Base-by-base conservation (phyloP, 192 early-diverging fungal species). In the Jimgerdemannia flammicorona region DNA sequence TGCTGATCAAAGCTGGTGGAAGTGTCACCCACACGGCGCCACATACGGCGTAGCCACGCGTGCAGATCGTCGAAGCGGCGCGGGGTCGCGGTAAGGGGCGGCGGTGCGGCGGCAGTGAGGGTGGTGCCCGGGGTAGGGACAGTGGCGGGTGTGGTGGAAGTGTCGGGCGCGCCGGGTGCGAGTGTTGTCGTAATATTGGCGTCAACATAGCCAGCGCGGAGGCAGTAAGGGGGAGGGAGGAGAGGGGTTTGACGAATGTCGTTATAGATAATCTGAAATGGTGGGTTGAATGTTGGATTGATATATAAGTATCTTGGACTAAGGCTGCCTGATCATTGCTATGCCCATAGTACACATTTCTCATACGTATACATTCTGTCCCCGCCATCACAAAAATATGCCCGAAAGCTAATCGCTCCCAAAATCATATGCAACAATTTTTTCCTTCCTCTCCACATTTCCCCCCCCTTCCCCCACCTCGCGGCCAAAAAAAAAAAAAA, bases 151-250 rank as follows among this genome's bases (percentile, higher is more conserved):
- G 6, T 6, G 49, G 49, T 59, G 49, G 49, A 0, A 2, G 49
- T 59, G 14, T 29, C 29, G 29, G 29, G 29, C 29, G 29, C 29
- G 29, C 29, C 29, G 29, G 29, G 29, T 29, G 14, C 49, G 49
- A 59, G 49, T 6, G 8, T 59, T 6, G 49, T 59, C 8, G 49
- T 59, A 6, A 59, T 10, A 14, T 59, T 59, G 14, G 14, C 49
- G 49, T 59, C 49, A 59, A 59, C 14, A 59, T 59, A 59, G 49
- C 49, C 49, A 2, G 76, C 76, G 41, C 73, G 69, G 41, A 81
- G 77, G 8, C 75, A 43, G 67, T 81, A 74, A 3, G 79, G 79
- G 0, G 79, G 73, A 29, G 79, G 79, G 11, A 81, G 76, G 42
- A 81, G 42, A 2, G 79, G 79, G 3, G 67, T 69, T 4, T 73